phyloP scores from a whole-genome alignment of 1,284 basidiomycete genomes.

The Omphalotus olearius region DNA sequence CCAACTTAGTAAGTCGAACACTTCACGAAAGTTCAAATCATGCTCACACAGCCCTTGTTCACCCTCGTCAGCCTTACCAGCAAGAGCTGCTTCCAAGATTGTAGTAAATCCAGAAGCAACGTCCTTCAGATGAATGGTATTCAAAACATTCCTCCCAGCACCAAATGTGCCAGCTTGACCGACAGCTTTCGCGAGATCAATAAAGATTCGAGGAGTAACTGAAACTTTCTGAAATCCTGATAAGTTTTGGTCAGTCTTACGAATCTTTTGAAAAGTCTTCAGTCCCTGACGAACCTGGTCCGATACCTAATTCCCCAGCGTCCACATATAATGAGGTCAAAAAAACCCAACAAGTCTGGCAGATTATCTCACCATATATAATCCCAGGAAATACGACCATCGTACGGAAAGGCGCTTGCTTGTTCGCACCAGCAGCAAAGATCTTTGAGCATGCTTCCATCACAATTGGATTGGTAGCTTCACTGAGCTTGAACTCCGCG shows the following conservation, averaged over 20 bases:
- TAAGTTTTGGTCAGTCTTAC: too few relatives aligned
- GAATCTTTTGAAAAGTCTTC: background rate
- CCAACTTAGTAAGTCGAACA: background rate
- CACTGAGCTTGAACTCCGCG: background rate
- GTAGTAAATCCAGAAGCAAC: slow-evolving; percentile 1
- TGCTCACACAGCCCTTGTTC: slow-evolving; percentile 3
- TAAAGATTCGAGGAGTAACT: background rate
- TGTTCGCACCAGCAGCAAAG: background rate
- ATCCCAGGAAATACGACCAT: slow-evolving; percentile 6
- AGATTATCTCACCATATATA: slow-evolving; percentile 7
- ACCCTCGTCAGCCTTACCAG: slow-evolving; percentile 2
- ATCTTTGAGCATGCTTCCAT: background rate
- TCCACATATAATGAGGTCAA: background rate
- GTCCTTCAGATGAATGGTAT: slow-evolving; percentile 6
- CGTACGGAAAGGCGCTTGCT: slow-evolving; percentile 1
- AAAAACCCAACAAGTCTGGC: background rate
- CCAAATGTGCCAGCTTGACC: slow-evolving; percentile 5
- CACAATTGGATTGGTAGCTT: background rate
- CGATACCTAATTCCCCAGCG: background rate
- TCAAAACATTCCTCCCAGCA: slow-evolving; percentile 3
- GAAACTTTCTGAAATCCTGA: slow-evolving; percentile 1
- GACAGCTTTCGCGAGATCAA: background rate
- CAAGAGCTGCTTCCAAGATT: slow-evolving; percentile 2
- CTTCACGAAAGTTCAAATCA: background rate
- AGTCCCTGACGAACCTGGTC: background rate